A percentile compares a stretch with the other conserved stretches of the same genome.
Evolutionary conservation across 768 basidiomycete genomes (phyloP).

Genomic region (Leccinum aurantiacum): DNA sequence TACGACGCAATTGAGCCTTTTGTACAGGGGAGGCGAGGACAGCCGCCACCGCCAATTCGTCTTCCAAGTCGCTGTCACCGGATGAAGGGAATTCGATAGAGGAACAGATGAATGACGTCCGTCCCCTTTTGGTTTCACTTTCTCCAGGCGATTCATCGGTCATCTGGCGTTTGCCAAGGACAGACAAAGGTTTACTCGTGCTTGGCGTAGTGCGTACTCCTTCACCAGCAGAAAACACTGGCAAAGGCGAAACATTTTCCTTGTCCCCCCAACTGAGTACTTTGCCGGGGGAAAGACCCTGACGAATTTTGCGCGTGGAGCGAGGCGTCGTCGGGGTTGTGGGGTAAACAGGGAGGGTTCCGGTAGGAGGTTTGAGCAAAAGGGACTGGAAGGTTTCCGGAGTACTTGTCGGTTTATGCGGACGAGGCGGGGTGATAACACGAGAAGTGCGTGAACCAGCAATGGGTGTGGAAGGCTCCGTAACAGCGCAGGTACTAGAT

Average conservation of each 20-base stretch:
- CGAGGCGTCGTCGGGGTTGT: conserved; percentile 37
- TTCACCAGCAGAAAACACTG: conserved; percentile 42
- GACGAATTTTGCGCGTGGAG: conserved; percentile 17
- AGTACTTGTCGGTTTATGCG: conserved; percentile 36
- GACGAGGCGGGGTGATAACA: conserved; percentile 36
- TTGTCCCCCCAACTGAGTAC: conserved; percentile 46
- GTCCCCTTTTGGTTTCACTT: conserved; percentile 27
- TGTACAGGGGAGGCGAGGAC: conserved; percentile 22
- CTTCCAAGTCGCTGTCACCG: conserved; percentile 30
- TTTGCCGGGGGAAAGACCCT: conserved; percentile 38
- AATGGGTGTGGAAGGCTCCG: conserved; percentile 32
- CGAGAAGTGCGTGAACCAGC: conserved; percentile 18
- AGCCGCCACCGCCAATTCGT: conserved; percentile 29
- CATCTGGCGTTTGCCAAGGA: conserved; percentile 47
- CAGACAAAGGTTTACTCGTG: conserved; percentile 19
- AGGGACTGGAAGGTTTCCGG: conserved; percentile 34
- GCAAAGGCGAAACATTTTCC: conserved; percentile 56
- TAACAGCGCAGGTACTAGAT: neutral
- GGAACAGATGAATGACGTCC: conserved; percentile 32
- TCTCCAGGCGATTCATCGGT: conserved; percentile 37
- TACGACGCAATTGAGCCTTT: conserved; percentile 5
- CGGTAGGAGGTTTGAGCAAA: conserved; percentile 27
- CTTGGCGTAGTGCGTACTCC: conserved; percentile 41
- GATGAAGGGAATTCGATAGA: conserved; percentile 30
- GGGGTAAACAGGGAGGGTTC: conserved; percentile 27